phyloP scores from a whole-genome alignment of 257 asterid species.

The Primulina eburnea region DNA sequence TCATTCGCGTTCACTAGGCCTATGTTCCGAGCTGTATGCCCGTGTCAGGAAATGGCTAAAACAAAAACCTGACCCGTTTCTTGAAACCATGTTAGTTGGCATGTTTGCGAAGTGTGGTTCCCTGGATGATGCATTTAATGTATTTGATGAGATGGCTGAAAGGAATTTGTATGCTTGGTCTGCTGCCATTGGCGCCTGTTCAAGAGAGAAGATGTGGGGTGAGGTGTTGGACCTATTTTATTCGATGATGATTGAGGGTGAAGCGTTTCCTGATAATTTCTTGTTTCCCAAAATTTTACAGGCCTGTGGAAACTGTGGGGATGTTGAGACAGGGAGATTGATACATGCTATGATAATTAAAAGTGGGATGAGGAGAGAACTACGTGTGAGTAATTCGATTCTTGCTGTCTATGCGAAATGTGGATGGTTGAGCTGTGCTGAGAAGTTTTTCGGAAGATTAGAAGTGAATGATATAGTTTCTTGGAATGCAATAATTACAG shows the following conservation, averaged over 20 bases:
- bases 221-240: conserved; percentile 61
- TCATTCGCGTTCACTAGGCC: conserved; percentile 39
- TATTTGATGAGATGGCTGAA: conserved; percentile 59
- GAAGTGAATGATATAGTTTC: conserved; percentile 53
- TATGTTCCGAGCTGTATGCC: conserved; percentile 51
- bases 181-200: conserved; percentile 73
- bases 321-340: conserved; percentile 58
- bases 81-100: conserved; percentile 52
- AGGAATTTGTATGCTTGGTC: conserved; percentile 77
- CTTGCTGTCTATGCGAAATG: conserved; percentile 72
- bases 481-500: conserved; percentile 74
- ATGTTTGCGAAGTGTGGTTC: conserved; percentile 76
- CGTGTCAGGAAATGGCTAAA: conserved; percentile 30
- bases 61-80: conserved; percentile 42
- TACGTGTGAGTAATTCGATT: conserved; percentile 64
- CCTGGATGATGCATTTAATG: conserved; percentile 42
- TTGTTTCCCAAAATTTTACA: conserved; percentile 69
- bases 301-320: conserved; percentile 67
- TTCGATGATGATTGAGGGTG: conserved; percentile 58
- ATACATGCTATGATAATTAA: conserved; percentile 57
- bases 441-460: conserved; percentile 51
- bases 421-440: conserved; percentile 47
- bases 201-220: conserved; percentile 65
- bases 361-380: conserved; percentile 36
- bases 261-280: conserved; percentile 55